Percentiles rank a stretch among this genome's conserved stretches.
phyloP scores from a whole-genome alignment of 1,139 yeast species.

The Zygosaccharomyces sapae region DNA sequence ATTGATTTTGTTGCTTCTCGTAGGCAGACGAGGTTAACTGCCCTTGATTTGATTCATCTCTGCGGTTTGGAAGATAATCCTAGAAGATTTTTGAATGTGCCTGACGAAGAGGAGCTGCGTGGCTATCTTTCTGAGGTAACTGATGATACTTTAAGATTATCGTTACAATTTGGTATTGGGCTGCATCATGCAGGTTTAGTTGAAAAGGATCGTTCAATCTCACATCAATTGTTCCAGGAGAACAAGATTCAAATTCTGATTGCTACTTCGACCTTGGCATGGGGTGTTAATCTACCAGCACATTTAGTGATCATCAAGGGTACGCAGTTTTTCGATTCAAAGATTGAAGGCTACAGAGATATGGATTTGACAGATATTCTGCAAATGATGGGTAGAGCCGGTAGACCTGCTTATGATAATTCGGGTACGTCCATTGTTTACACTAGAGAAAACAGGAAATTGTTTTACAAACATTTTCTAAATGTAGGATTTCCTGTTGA shows the following conservation, averaged over 20 bases:
- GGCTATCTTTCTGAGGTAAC: slow-evolving; percentile 62
- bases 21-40: slow-evolving; percentile 93
- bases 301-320: slow-evolving; percentile 58
- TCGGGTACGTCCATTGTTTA: slow-evolving; percentile 93
- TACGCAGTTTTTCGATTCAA: slow-evolving; percentile 45
- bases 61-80: slow-evolving; percentile 96
- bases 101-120: slow-evolving; percentile 65
- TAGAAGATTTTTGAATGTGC: slow-evolving; percentile 73
- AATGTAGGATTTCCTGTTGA: slow-evolving; percentile 98
- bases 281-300: slow-evolving; percentile 61
- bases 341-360: slow-evolving; percentile 51
- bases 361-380: slow-evolving; percentile 71
- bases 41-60: slow-evolving; percentile 83
- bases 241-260: slow-evolving; percentile 85
- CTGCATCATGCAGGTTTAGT: slow-evolving; percentile 97
- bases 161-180: slow-evolving; percentile 94
- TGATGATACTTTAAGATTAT: slow-evolving; percentile 80
- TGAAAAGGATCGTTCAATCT: slow-evolving; percentile 80
- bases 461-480: slow-evolving; percentile 88
- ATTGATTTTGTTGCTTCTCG: slow-evolving; percentile 91
- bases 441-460: slow-evolving; percentile 87
- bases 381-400: slow-evolving; percentile 72
- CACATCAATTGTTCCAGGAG: slow-evolving; percentile 79
- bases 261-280: slow-evolving; percentile 90
- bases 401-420: slow-evolving; percentile 95